Base-by-base conservation (phyloP, 1,139 yeast species). In the Debaryomyces udenii region DNA sequence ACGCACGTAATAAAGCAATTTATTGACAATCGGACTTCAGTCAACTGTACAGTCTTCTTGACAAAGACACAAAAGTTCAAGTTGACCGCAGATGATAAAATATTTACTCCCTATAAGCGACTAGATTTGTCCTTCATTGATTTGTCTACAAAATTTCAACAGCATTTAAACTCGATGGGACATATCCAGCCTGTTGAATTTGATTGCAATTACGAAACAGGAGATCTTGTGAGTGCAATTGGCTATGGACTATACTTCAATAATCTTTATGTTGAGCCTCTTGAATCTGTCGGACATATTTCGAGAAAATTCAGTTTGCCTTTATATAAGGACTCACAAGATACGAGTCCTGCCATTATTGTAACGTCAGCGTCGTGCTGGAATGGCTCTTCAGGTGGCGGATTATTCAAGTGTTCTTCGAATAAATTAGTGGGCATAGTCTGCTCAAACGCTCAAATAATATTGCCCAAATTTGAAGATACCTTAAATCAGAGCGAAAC, bases 351-450 rank as follows among this genome's bases (percentile, higher is more conserved):
- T 1, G 64, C 74, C 0, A 56, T 84, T 60, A 50, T 81, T 1
- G 62, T 82, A 0, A 67, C 81, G 0, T 75, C 86, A 0, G 75
- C 87, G 0, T 72, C 81, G 9, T 83, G 89, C 58, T 84, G 89
- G 88, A 83, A 83, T 51, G 91, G 91, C 0, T 82, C 89, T 2
- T 80, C 86, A 1, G 91, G 91, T 0, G 91, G 91, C 0, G 88
- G 83, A 0, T 56, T 83, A 3, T 68, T 79, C 41, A 65, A 68
- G 40, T 35, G 44, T 2, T 37, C 50, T 0, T 59, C 65, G 7
- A 50, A 53, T 11, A 59, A 66, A 30, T 59, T 83, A 4, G 54
- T 81, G 9, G 87, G 87, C 0, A 56, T 82, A 28, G 76, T 84
- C 65, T 80, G 86, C 27, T 80, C 86, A 24, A 84, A 84, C 56